phyloP scores from a whole-genome alignment of 2,329 filamentous ascomycete genomes.

The Fusarium subglutinans region DNA sequence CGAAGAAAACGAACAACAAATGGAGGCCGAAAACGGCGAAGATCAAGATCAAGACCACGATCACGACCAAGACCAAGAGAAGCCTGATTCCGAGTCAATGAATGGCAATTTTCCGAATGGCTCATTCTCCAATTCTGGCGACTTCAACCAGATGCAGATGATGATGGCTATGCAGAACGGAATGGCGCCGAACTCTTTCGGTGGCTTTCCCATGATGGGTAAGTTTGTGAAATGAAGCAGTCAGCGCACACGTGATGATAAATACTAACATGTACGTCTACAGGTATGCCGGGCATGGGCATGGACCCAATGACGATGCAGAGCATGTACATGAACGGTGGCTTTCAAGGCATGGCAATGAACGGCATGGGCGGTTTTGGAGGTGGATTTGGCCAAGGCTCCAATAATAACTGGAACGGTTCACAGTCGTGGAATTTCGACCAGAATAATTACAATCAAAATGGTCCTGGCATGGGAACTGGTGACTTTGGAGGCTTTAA shows the following conservation, averaged over 20 bases:
- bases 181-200: conserved; percentile 65
- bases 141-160: conserved; percentile 82
- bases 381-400: conserved; percentile 67
- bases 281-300: conserved; percentile 82
- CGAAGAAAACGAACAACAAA: conserved; percentile 35
- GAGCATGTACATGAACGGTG: conserved; percentile 81
- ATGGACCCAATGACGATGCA: conserved; percentile 85
- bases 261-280: conserved; percentile 41
- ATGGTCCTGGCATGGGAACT: conserved; percentile 81
- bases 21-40: conserved; percentile 44
- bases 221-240: conserved; percentile 53
- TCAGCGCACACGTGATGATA: neutral
- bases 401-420: conserved; percentile 83
- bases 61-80: conserved; percentile 36
- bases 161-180: conserved; percentile 81
- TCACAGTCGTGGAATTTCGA: conserved; percentile 85
- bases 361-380: conserved; percentile 80
- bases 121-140: conserved; percentile 68
- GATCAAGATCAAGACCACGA: conserved; percentile 41
- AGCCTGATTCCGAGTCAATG: conserved; percentile 50
- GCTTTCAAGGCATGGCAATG: conserved; percentile 81
- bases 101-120: conserved; percentile 64
- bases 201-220: conserved; percentile 86
- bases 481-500: conserved; percentile 84
- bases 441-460: conserved; percentile 92